A percentile compares a stretch with the other conserved stretches of the same genome.
Evolutionary conservation across 257 asterid genomes (phyloP).

Genomic region (Voacanga thouarsii): DNA sequence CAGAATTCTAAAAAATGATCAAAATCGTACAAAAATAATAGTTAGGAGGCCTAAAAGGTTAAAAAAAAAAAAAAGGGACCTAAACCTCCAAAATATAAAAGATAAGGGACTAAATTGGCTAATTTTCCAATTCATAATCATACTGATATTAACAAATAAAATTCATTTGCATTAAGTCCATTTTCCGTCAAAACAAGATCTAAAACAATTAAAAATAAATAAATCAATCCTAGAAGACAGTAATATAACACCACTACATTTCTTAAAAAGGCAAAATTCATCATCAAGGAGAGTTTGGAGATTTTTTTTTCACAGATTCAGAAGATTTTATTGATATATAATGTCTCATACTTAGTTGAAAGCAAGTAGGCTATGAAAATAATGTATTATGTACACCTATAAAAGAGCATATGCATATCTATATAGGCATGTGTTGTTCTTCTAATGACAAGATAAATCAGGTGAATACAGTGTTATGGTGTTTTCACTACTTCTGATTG

Average conservation of each 20-base stretch:
- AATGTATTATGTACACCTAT: not conserved
- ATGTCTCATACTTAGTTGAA: not conserved
- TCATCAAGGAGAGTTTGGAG: not conserved
- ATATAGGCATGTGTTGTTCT: not conserved
- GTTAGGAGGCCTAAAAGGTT: no score
- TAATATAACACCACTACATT: not conserved
- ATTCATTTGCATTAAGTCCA: no score
- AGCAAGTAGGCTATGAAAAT: not conserved
- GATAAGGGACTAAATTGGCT: no score
- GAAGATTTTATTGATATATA: not conserved
- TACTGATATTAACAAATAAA: no score
- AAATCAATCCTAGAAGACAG: not conserved
- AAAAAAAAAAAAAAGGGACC: no score
- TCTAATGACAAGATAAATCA: not conserved
- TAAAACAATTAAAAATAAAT: no score
- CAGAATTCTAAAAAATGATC: no score
- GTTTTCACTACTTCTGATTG: not conserved
- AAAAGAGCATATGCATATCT: not conserved
- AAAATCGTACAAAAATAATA: no score
- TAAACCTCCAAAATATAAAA: no score
- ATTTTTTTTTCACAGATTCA: not conserved
- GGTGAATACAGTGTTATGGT: not conserved
- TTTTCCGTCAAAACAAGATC: no score
- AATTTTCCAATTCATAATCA: not conserved
- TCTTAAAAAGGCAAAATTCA: not conserved